phyloP scores from a whole-genome alignment of 306 rosid genomes.

The Potentilla sterilis region DNA sequence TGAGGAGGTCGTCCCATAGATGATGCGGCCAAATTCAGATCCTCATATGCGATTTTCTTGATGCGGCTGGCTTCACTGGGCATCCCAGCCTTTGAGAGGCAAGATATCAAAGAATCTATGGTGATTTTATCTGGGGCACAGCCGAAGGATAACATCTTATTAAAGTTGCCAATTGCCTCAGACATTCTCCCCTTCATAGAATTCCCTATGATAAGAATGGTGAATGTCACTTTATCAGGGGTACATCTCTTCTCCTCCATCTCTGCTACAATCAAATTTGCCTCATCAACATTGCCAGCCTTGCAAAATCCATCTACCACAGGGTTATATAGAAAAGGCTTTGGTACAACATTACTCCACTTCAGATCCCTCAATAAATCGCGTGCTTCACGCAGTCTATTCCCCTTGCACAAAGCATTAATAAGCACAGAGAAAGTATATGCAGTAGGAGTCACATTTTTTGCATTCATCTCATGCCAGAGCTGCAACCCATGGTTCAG shows the following conservation, averaged over 20 bases:
- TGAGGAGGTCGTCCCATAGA: constrained; percentile 24
- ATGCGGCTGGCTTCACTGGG: constrained; percentile 62
- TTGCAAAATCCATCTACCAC: constrained; percentile 83
- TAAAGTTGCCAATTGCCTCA: constrained; percentile 66
- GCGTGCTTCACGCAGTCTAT: constrained; percentile 67
- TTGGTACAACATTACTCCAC: constrained; percentile 40
- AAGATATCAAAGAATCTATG: constrained; percentile 55
- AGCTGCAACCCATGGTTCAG: constrained; percentile 55
- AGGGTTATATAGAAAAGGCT: constrained; percentile 72
- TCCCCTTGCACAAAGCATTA: constrained; percentile 66
- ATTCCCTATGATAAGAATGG: constrained; percentile 82
- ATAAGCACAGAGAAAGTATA: constrained; percentile 75
- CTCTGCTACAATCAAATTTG: constrained; percentile 61
- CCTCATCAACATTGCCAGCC: constrained; percentile 81
- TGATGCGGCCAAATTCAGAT: constrained; percentile 24
- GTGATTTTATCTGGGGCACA: constrained; percentile 73
- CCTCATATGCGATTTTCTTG: constrained; percentile 39
- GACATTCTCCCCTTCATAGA: constrained; percentile 81
- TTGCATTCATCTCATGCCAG: constrained; percentile 65
- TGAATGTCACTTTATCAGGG: constrained; percentile 75
- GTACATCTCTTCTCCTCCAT: constrained; percentile 68
- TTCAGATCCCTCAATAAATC: constrained; percentile 55
- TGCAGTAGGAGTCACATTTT: constrained; percentile 47
- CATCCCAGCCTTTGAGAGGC: constrained; percentile 87
- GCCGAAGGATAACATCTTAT: constrained; percentile 67